Evolutionary conservation across 768 basidiomycete species (phyloP), one percentile per base, ranked within the genome.

Genomic region (Termitomyces heimii): DNA sequence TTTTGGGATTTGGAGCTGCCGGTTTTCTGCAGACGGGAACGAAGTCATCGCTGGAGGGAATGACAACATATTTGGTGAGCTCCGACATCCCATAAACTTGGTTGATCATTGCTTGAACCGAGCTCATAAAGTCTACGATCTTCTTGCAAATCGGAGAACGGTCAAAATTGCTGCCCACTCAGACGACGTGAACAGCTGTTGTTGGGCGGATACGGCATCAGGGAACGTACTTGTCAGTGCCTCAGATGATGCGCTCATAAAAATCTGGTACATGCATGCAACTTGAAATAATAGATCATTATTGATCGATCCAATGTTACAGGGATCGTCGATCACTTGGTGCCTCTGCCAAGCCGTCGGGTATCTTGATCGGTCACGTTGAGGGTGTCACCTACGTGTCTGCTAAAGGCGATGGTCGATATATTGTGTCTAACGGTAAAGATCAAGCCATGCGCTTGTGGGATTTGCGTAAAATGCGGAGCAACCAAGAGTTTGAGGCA

Each of bases 311-410:
- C 29, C 4, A 37, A 44, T 50, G 40, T 24, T 46, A n/a, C 49
- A 83, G 81, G 82, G 82, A 83, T 65, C 75, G 82, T 32, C 79
- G 82, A 42, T 83, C 82, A 24, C 67, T 83, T 37, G 77, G 80
- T 18, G 70, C 74, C 22, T 80, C 80, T 18, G 72, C 75, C 47
- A 92, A 89, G 64, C 94, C 97, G 9, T 94, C 94, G 3, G 97
- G 96, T 22, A 89, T 96, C 1, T 78, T 98, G 14, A 86, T 96
- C 43, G 97, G 97, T 0, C 96, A 98, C 62, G 97, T 94, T 0
- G 95, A 98, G 65, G 93, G 96, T 42, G 89, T 98, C 56, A 94
- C 96, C 5, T 92, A 92, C 62, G 94, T 97, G 14, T 89, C 93
- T 34, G 88, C 96, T 1, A 98, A 97, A 65, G 96, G 96, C 5